Evolutionary conservation across 306 rosid species (phyloP).

Genomic region (Vicia sativa): DNA sequence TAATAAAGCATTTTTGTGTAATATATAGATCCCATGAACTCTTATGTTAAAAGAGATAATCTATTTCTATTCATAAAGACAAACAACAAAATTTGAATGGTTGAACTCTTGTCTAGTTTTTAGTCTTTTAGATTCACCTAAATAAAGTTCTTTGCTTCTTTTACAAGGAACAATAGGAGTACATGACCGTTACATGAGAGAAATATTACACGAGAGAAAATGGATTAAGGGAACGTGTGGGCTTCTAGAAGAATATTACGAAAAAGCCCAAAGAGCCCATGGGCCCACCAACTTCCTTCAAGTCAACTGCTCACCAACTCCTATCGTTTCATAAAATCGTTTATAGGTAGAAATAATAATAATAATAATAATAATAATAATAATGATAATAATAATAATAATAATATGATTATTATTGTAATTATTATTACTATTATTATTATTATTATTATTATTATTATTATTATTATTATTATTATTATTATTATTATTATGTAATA

Average conservation of each 20-base stretch:
- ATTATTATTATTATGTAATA: too few relatives aligned
- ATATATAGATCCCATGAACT: too few relatives aligned
- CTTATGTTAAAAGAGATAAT: too few relatives aligned
- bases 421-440: too few relatives aligned
- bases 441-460: too few relatives aligned
- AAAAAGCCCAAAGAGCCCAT: conserved; percentile 42
- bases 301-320: conserved; percentile 74
- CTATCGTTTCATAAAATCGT: conserved; percentile 15
- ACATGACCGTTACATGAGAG: background rate
- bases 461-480: too few relatives aligned
- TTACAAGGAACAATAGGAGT: conserved; percentile 6
- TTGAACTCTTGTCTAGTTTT: background rate
- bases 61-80: too few relatives aligned
- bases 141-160: background rate
- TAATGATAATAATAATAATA: too few relatives aligned
- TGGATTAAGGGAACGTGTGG: conserved; percentile 26
- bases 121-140: background rate
- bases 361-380: too few relatives aligned
- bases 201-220: too few relatives aligned
- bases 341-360: background rate
- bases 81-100: background rate
- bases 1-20: too few relatives aligned
- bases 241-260: conserved; percentile 59
- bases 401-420: too few relatives aligned
- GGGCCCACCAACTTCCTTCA: conserved; percentile 46